Evolutionary conservation across 2,329 filamentous ascomycete genomes (phyloP).

Genomic region (Neocucurbitaria cava): DNA sequence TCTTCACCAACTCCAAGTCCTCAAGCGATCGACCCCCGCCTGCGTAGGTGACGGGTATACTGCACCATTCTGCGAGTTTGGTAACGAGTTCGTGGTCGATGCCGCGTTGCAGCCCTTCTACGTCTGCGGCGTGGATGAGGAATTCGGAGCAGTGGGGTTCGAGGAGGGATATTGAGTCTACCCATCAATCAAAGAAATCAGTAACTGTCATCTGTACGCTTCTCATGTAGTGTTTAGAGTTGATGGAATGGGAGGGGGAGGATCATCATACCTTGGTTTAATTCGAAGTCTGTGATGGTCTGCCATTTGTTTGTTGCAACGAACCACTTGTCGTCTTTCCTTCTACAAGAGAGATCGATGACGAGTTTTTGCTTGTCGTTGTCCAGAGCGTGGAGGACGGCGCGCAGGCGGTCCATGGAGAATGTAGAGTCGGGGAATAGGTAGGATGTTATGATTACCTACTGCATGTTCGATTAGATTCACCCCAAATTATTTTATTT

Average conservation of each 20-base stretch:
- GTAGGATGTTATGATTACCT: constrained; percentile 97
- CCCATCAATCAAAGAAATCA: no score
- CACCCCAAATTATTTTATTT: no score
- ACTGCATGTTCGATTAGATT: constrained; percentile 44
- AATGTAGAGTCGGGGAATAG: constrained; percentile 88
- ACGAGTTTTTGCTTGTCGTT: constrained; percentile 83
- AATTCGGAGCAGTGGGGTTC: constrained; percentile 97
- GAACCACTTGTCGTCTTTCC: constrained; percentile 79
- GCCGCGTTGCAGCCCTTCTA: constrained; percentile 90
- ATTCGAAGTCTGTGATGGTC: constrained; percentile 94
- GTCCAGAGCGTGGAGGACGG: constrained; percentile 74
- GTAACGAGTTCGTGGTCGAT: constrained; percentile 86
- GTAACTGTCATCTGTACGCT: no score
- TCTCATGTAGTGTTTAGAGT: no score
- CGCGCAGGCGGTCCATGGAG: constrained; percentile 75
- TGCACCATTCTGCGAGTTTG: constrained; percentile 82
- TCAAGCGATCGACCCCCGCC: constrained; percentile 85
- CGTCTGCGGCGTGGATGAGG: constrained; percentile 94
- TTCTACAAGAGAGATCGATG: constrained; percentile 91
- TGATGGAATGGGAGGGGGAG: no score
- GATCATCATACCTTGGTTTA: constrained; percentile 82
- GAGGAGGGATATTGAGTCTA: constrained; percentile 79
- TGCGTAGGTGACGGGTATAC: constrained; percentile 93
- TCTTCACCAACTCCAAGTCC: constrained; percentile 83
- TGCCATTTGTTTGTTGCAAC: constrained; percentile 99